Evolutionary conservation across 768 basidiomycete genomes (phyloP).

Genomic region (Pisolithus tinctorius): DNA sequence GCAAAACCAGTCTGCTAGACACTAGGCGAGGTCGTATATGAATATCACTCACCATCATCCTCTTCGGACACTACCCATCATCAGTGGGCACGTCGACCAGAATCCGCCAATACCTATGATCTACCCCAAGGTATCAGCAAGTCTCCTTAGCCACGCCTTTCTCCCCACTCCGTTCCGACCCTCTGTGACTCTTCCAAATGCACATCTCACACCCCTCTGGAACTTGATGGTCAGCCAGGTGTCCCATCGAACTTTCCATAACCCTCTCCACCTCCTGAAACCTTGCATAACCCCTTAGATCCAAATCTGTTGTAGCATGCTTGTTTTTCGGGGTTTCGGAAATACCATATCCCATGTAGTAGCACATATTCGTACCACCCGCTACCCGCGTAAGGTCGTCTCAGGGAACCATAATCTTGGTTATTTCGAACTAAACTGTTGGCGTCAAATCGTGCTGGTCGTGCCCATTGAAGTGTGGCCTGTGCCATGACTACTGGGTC

Average conservation of each 20-base stretch:
- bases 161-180: too few species aligned
- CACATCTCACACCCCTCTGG: constrained; percentile 56
- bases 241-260: constrained; percentile 19
- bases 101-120: too few species aligned
- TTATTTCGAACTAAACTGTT: constrained; percentile 24
- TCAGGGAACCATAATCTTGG: constrained; percentile 21
- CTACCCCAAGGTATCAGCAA: too few species aligned
- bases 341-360: constrained; percentile 67
- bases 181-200: too few species aligned
- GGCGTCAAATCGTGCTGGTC: constrained; percentile 15
- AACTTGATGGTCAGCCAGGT: constrained; percentile 9
- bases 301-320: constrained; percentile 65
- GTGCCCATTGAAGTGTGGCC: constrained; percentile 24
- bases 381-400: constrained; percentile 23
- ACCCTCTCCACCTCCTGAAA: constrained; percentile 36
- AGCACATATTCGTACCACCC: constrained; percentile 75
- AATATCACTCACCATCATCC: too few species aligned
- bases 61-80: too few species aligned
- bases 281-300: constrained; percentile 47
- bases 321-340: constrained; percentile 54
- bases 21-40: too few species aligned
- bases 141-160: too few species aligned
- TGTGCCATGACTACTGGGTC: constrained; percentile 16
- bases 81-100: too few species aligned
- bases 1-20: too few species aligned